Conservation (phyloP, 139 green algal genomes). For the Astrephomene gubernaculifera region DNA sequence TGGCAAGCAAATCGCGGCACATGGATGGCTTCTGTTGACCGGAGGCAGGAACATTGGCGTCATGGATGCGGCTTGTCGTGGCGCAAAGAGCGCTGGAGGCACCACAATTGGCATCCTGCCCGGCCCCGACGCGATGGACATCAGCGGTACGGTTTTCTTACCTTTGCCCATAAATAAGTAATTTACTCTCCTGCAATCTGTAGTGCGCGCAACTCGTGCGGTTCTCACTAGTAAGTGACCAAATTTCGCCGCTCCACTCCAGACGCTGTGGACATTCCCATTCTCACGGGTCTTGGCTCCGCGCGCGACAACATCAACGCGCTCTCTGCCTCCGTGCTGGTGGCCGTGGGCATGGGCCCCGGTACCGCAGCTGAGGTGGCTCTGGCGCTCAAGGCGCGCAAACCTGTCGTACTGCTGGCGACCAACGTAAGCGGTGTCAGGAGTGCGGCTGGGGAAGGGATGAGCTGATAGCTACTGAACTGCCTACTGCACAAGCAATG, state of each 20-base stretch:
- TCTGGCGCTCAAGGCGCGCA: constrained; percentile 53
- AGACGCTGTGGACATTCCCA: constrained; percentile 56
- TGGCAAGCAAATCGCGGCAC: not conserved
- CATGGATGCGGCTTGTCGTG: constrained; percentile 8
- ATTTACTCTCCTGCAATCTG: too few species aligned
- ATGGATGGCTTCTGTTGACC: constrained; percentile 25
- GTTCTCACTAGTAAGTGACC: too few species aligned
- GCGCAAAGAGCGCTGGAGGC: constrained; percentile 47
- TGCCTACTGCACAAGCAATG: too few species aligned
- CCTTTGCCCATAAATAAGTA: too few species aligned
- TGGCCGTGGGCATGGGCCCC: constrained; percentile 56
- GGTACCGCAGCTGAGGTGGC: constrained; percentile 48
- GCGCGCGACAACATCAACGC: constrained; percentile 61
- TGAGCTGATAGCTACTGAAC: too few species aligned
- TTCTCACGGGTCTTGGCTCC: constrained; percentile 58
- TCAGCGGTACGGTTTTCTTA: constrained; percentile 31
- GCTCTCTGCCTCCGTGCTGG: constrained; percentile 46
- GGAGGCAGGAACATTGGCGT: constrained; percentile 2
- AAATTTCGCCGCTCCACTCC: too few species aligned
- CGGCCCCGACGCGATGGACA: not conserved
- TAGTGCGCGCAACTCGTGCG: too few species aligned
- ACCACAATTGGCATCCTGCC: constrained; percentile 57
- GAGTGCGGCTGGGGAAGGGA: too few species aligned
- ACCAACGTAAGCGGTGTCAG: too few species aligned
- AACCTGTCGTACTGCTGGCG: constrained; percentile 42